phyloP scores from a whole-genome alignment of 163 green algal species.

The Smithsoniella earleae region DNA sequence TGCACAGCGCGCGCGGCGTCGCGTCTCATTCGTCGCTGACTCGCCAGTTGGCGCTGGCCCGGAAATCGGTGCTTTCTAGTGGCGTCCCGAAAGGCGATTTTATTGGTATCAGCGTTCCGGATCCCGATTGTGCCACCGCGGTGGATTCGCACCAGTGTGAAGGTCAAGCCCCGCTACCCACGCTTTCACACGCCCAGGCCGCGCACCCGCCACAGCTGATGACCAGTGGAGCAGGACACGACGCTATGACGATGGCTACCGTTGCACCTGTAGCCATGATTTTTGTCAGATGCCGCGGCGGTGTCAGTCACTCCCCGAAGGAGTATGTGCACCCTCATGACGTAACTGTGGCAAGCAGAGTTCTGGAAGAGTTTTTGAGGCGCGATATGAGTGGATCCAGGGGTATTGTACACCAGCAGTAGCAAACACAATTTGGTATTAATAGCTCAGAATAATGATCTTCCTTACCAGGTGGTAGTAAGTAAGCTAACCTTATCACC shows the following conservation, averaged over 20 bases:
- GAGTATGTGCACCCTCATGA: constrained; percentile 64
- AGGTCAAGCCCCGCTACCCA: background rate
- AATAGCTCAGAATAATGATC: too few species aligned
- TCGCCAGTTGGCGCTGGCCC: too few species aligned
- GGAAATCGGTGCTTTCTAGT: too few species aligned
- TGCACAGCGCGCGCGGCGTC: constrained; percentile 28
- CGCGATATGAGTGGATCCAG: background rate
- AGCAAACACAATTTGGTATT: background rate
- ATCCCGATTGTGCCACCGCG: too few species aligned
- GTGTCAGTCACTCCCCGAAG: constrained; percentile 71
- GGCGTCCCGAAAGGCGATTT: too few species aligned
- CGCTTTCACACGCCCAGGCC: background rate
- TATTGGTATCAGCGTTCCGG: too few species aligned
- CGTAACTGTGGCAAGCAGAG: constrained; percentile 45
- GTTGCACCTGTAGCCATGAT: constrained; percentile 73
- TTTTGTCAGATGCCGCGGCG: constrained; percentile 73
- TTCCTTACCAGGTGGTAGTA: too few species aligned
- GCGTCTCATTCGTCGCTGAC: too few species aligned
- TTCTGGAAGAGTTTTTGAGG: constrained; percentile 34
- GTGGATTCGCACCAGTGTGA: constrained; percentile 32
- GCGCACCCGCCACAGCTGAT: constrained; percentile 39
- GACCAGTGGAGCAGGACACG: constrained; percentile 80
- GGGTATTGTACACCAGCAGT: background rate
- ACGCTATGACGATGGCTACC: constrained; percentile 75
- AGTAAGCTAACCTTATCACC: too few species aligned